A percentile compares a stretch with the other conserved stretches of the same genome.
Evolutionary conservation across 768 basidiomycete genomes (phyloP).

Genomic region (Mycena latifolia): DNA sequence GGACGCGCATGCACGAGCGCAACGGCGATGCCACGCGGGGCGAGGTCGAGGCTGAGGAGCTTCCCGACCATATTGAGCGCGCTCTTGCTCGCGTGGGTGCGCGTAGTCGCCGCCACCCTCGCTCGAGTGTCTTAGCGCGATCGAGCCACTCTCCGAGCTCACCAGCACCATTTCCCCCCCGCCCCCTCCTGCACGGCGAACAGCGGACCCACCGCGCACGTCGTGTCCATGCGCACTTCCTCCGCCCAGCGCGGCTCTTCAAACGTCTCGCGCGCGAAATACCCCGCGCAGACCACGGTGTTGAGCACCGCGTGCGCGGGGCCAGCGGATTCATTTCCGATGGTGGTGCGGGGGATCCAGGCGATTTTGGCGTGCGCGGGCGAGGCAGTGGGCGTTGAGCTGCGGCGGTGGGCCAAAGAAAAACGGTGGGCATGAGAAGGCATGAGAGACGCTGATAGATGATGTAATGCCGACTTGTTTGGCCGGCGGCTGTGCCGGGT

Average conservation of each 20-base stretch:
- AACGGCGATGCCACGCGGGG: slow-evolving; percentile 52
- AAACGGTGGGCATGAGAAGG: slow-evolving; percentile 33
- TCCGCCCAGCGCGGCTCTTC: slow-evolving; percentile 52
- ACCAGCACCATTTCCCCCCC: slow-evolving; percentile 53
- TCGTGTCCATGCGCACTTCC: slow-evolving; percentile 59
- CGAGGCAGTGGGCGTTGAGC: slow-evolving; percentile 41
- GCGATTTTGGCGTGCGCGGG: slow-evolving; percentile 46
- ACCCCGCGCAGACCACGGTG: slow-evolving; percentile 50
- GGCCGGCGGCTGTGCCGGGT: too few species aligned
- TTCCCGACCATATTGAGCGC: slow-evolving; percentile 63
- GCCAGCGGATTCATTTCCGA: slow-evolving; percentile 54
- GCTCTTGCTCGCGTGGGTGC: slow-evolving; percentile 62
- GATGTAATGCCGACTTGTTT: not conserved
- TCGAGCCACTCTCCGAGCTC: slow-evolving; percentile 61
- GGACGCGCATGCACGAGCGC: slow-evolving; percentile 58
- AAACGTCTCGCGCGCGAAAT: slow-evolving; percentile 45
- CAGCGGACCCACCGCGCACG: slow-evolving; percentile 57
- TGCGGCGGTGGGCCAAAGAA: slow-evolving; percentile 58
- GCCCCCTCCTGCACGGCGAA: slow-evolving; percentile 43
- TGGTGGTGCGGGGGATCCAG: slow-evolving; percentile 50
- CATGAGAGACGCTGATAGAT: too few species aligned
- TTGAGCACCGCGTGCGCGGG: slow-evolving; percentile 47
- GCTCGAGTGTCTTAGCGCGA: slow-evolving; percentile 53
- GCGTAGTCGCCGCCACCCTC: slow-evolving; percentile 64
- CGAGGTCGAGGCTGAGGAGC: slow-evolving; percentile 54